Evolutionary conservation across 176 grass and related monocot genomes (phyloP), one percentile per base, ranked within the genome.

Genomic region (Pontederia crassipes): DNA sequence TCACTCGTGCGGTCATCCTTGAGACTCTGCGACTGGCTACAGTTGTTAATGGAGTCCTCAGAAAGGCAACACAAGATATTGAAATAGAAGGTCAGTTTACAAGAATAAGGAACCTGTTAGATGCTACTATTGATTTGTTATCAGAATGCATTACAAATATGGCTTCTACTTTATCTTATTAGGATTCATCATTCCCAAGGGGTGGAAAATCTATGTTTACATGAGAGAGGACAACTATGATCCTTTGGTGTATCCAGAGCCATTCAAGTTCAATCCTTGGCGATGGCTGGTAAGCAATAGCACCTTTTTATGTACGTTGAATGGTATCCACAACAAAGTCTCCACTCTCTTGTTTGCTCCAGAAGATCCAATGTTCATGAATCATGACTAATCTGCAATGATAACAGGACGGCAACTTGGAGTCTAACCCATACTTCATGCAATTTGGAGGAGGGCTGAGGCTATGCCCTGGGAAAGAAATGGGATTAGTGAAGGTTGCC

Each of bases 1-100:
- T 69, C 20, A 69, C 66, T 69, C 66, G 66, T 8, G 53, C 66
- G n/a, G 66, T 69, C 8, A 69, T 69, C 28, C 57, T 69, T 69
- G 66, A 69, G 40, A 69, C 66, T 27, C 40, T 69, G 35, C 46
- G 66, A 57, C 20, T 69, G 14, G 52, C 66, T 11, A 69, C 66
- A 20, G 52, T 69, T 46, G 66, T 69, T 8, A 57, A 69, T 27
- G 66, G 66, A 12, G 9, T 69, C 32, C 66, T 69, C 35, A 69
- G 66, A 20, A 69, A 56, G 28, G 46, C 66, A 48, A 57, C 66
- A 2, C 53, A 57, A 47, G 66, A 69, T 3, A 57, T 57, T 10
- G 12, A 69, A 56, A 46, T 69, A 40, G 32, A 57, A 69, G 66
- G 66, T 69, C 3, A 20, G 15, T 8, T 55, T 14, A 49, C n/a